Conservation (phyloP, 345 rosid species). For the Arabis alpina region DNA sequence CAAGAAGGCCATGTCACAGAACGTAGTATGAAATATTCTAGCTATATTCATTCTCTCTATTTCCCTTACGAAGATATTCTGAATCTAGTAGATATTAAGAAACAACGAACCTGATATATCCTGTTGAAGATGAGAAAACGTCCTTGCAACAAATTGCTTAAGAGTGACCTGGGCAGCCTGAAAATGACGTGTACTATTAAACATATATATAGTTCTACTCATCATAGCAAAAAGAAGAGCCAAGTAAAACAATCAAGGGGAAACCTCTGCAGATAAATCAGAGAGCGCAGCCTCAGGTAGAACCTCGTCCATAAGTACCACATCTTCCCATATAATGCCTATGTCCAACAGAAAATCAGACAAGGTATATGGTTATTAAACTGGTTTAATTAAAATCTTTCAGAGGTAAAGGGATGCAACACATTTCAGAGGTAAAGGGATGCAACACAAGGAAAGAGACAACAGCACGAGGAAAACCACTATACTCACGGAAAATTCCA, state of each 20-base stretch:
- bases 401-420: conserved; percentile 15
- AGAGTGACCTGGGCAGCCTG: conserved; percentile 83
- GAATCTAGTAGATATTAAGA: conserved; percentile 33
- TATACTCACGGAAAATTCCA: conserved; percentile 64
- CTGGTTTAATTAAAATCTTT: conserved; percentile 15
- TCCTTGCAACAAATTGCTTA: conserved; percentile 65
- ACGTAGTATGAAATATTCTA: conserved; percentile 22
- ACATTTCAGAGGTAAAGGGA: conserved; percentile 11
- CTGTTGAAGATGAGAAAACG: conserved; percentile 69
- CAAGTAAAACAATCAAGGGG: conserved; percentile 26
- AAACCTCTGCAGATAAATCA: conserved; percentile 74
- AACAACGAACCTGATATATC: conserved; percentile 76
- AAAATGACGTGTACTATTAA: conserved; percentile 49
- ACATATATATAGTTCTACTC: conserved; percentile 23
- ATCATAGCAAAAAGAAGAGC: conserved; percentile 24
- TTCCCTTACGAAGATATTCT: conserved; percentile 7
- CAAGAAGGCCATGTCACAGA: conserved; percentile 22
- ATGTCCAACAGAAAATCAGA: conserved; percentile 38
- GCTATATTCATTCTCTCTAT: conserved; percentile 28
- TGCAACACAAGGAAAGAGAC: conserved; percentile 22
- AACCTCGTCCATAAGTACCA: conserved; percentile 81
- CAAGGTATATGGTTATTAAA: conserved; percentile 27
- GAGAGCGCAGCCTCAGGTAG: conserved; percentile 77
- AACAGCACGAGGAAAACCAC: conserved; percentile 26
- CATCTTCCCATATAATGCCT: conserved; percentile 92